A percentile compares a stretch with the other conserved stretches of the same genome.
Conservation (phyloP, 2,329 filamentous ascomycete species). For the Ciborinia camelliae region DNA sequence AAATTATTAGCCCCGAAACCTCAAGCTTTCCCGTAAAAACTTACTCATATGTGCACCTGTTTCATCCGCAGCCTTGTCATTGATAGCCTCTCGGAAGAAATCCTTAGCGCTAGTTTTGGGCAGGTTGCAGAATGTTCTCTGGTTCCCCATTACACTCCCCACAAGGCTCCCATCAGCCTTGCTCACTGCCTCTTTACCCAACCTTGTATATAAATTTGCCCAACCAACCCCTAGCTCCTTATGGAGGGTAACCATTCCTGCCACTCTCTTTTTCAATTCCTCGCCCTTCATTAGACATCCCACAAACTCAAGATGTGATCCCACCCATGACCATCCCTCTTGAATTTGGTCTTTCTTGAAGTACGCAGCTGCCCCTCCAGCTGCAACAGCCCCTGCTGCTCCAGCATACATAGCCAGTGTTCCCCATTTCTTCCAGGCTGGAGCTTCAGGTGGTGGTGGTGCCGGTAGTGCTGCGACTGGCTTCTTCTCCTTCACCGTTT, state of each 20-base stretch:
- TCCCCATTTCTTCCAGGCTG: conserved; percentile 74
- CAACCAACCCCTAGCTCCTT: conserved; percentile 69
- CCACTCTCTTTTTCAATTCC: conserved; percentile 72
- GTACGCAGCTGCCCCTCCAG: conserved; percentile 81
- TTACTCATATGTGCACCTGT: conserved; percentile 72
- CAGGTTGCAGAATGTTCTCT: conserved; percentile 86
- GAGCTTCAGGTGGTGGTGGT: conserved; percentile 42
- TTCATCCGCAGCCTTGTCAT: conserved; percentile 77
- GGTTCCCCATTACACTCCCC: conserved; percentile 58
- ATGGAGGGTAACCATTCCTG: conserved; percentile 62
- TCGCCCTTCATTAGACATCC: conserved; percentile 82
- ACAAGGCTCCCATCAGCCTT: conserved; percentile 49
- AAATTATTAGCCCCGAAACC: conserved; percentile 21
- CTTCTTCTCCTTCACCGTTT: conserved; percentile 37
- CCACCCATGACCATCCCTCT: conserved; percentile 75
- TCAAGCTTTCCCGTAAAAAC: conserved; percentile 33
- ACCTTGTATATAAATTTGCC: conserved; percentile 80
- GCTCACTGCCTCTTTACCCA: conserved; percentile 64
- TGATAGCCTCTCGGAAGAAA: conserved; percentile 68
- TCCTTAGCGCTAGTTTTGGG: conserved; percentile 55
- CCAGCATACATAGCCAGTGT: conserved; percentile 83
- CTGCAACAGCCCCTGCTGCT: conserved; percentile 76
- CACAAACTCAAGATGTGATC: conserved; percentile 90
- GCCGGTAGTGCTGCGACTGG: conserved; percentile 41
- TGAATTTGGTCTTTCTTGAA: conserved; percentile 76